Conservation (phyloP, 208 protist genomes). For the Vickermania ingenoplastis region DNA sequence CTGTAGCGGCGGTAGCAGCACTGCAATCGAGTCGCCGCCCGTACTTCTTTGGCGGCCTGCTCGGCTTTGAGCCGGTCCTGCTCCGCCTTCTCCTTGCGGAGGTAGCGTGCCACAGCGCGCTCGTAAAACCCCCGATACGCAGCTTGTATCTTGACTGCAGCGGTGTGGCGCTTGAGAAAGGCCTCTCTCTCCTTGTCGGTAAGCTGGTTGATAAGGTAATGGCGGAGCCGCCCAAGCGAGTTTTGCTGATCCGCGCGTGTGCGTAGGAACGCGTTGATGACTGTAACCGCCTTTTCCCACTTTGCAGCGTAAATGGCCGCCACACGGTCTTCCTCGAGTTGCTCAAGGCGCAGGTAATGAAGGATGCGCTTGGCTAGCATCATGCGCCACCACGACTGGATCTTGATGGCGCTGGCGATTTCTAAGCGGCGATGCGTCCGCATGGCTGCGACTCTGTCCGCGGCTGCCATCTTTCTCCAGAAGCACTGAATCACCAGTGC, state of each 20-base stretch:
- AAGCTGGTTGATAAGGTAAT: conserved; percentile 30
- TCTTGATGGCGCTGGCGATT: conserved; percentile 9
- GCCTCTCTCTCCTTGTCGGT: conserved; percentile 20
- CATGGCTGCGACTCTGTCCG: conserved; percentile 28
- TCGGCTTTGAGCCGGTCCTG: conserved; percentile 19
- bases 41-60: conserved; percentile 25
- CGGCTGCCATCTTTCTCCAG: conserved; percentile 73
- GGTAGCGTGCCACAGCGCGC: conserved; percentile 44
- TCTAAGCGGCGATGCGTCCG: conserved; percentile 21
- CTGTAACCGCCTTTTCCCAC: conserved; percentile 46
- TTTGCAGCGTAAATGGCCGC: conserved; percentile 45
- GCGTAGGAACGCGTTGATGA: conserved; percentile 47
- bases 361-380: conserved; percentile 30
- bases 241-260: conserved; percentile 17
- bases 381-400: conserved; percentile 75
- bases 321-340: conserved; percentile 40
- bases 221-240: conserved; percentile 7
- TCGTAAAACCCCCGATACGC: conserved; percentile 74
- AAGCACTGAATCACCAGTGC: conserved; percentile 72
- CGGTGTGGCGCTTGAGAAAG: conserved; percentile 28
- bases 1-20: conserved; percentile 35
- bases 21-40: conserved; percentile 58
- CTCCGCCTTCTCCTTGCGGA: conserved; percentile 37
- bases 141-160: conserved; percentile 63
- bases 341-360: conserved; percentile 10